Evolutionary conservation across 2,329 filamentous ascomycete genomes (phyloP).

Genomic region (Elsinoe perseae): DNA sequence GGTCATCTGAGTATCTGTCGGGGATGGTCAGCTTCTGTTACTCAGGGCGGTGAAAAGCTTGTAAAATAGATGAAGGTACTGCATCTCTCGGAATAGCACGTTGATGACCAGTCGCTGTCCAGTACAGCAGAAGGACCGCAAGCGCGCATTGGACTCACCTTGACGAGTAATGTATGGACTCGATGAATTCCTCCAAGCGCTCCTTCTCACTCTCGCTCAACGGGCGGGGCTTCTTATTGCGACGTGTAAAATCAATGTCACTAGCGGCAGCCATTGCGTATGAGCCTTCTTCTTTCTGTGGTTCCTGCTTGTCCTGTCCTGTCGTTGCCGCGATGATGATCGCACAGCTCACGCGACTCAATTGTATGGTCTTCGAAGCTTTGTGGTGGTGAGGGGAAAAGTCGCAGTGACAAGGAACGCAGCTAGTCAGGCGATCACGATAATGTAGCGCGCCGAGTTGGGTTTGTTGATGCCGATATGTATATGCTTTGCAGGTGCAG

Average conservation of each 20-base stretch:
- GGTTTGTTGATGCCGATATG: constrained; percentile 6
- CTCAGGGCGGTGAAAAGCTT: not conserved
- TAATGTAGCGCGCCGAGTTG: not conserved
- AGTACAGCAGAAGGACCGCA: too few species aligned
- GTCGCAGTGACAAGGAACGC: not conserved
- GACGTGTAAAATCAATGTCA: constrained; percentile 73
- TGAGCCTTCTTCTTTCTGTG: not conserved
- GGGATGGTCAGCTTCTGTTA: not conserved
- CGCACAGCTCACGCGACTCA: constrained; percentile 9
- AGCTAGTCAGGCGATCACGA: not conserved
- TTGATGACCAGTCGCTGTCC: too few species aligned
- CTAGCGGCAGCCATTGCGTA: constrained; percentile 25
- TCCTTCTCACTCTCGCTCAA: constrained; percentile 74
- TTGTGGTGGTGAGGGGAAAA: not conserved
- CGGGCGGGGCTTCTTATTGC: constrained; percentile 77
- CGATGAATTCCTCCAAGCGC: constrained; percentile 81
- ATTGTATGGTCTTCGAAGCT: not conserved
- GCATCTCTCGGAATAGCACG: not conserved
- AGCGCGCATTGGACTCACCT: constrained; percentile 49
- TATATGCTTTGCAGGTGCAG: constrained; percentile 11
- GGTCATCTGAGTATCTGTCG: constrained; percentile 77
- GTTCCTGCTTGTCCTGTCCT: not conserved
- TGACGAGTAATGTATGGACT: constrained; percentile 90
- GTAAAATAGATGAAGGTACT: not conserved
- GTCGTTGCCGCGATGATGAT: not conserved